A percentile compares a stretch with the other conserved stretches of the same genome.
Evolutionary conservation across 75 land plant species (phyloP).

Genomic region (Larix kaempferi): DNA sequence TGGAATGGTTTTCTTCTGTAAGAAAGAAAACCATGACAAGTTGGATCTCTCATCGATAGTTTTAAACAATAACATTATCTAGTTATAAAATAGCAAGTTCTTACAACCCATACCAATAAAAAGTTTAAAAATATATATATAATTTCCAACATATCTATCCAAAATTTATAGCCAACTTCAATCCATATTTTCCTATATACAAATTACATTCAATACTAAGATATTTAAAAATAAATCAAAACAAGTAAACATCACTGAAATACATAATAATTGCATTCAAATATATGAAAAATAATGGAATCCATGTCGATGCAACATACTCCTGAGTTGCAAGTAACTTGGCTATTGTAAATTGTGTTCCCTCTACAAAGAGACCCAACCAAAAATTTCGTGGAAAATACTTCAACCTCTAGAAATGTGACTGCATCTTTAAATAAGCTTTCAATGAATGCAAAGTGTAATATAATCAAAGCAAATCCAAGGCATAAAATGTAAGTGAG

Average conservation of each 20-base stretch:
- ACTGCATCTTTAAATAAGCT: conserved; percentile 20
- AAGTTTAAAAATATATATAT: no score
- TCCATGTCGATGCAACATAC: conserved; percentile 29
- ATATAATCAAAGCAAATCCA: background rate
- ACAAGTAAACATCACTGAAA: background rate
- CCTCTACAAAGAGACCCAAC: conserved; percentile 58
- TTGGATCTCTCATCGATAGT: no score
- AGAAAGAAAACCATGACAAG: no score
- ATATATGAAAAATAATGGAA: conserved; percentile 9
- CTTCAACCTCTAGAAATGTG: conserved; percentile 32
- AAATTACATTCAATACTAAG: no score
- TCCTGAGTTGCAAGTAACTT: conserved; percentile 48
- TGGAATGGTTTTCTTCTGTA: no score
- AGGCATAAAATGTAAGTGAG: background rate
- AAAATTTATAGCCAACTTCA: no score
- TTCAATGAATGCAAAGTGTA: background rate
- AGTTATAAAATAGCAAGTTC: no score
- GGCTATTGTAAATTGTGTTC: conserved; percentile 45
- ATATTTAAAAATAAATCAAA: background rate
- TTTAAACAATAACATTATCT: no score
- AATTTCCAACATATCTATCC: no score
- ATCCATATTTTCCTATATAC: no score
- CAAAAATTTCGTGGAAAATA: conserved; percentile 43
- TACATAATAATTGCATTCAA: background rate
- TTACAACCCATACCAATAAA: no score